Evolutionary conservation across 2,329 filamentous ascomycete species (phyloP).

Genomic region (Paecilomyces formosus): DNA sequence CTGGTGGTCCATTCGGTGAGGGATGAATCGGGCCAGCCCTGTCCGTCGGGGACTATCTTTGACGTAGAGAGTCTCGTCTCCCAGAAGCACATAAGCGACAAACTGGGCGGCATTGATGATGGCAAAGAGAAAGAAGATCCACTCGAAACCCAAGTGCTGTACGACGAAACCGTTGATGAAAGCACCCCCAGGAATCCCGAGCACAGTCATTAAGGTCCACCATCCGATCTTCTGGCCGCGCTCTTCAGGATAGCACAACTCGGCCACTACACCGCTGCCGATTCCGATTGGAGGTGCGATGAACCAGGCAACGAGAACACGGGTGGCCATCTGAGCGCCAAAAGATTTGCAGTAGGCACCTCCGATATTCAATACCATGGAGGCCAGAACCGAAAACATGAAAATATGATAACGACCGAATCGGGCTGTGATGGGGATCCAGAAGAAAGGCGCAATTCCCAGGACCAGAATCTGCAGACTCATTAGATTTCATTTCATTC

Average conservation of each 20-base stretch:
- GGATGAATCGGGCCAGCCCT: constrained; percentile 25
- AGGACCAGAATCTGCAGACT: constrained; percentile 40
- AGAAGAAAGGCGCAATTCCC: constrained; percentile 46
- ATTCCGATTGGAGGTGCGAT: constrained; percentile 46
- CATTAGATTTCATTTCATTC: not conserved
- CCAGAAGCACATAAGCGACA: constrained; percentile 45
- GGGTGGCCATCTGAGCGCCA: constrained; percentile 45
- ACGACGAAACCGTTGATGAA: constrained; percentile 35
- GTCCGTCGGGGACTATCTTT: constrained; percentile 20
- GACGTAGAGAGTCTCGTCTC: constrained; percentile 48
- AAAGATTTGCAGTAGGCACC: constrained; percentile 44
- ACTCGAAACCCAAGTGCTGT: constrained; percentile 44
- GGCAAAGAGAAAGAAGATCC: constrained; percentile 53
- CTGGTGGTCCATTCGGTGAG: constrained; percentile 40
- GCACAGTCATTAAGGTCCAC: constrained; percentile 44
- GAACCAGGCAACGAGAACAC: constrained; percentile 45
- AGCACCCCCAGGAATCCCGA: constrained; percentile 36
- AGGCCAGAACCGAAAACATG: constrained; percentile 41
- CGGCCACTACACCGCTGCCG: constrained; percentile 47
- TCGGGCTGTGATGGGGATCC: constrained; percentile 46
- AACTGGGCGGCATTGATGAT: constrained; percentile 50
- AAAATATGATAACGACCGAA: constrained; percentile 49
- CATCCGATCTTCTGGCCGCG: constrained; percentile 46
- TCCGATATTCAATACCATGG: constrained; percentile 45
- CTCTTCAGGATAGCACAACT: constrained; percentile 47